A percentile compares a stretch with the other conserved stretches of the same genome.
These are phyloP conservation scores for Nicotiana undulata DNA, from an alignment of 257 asterid genomes.

Conservation along the genomic window DNA sequence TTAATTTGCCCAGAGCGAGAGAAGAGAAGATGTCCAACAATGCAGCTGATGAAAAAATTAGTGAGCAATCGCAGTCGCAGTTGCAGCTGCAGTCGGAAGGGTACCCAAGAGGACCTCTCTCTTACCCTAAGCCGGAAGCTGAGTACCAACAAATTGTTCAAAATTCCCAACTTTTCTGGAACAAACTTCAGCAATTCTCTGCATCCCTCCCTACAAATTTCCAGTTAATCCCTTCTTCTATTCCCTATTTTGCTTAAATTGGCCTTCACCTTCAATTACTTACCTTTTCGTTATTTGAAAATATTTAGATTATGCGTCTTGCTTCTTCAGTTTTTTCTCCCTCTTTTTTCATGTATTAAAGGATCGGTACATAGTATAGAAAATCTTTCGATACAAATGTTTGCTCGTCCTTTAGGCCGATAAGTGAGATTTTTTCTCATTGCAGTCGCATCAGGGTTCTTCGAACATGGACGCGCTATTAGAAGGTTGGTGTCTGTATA, in stretches of 20 bases:
- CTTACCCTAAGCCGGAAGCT: constrained; percentile 81
- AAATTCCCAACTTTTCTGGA: constrained; percentile 54
- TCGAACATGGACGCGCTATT: not conserved
- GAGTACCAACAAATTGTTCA: constrained; percentile 64
- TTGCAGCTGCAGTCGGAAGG: not conserved
- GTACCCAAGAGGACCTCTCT: not conserved
- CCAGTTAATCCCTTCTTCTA: constrained; percentile 24
- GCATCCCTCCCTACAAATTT: constrained; percentile 37
- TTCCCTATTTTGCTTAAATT: not conserved
- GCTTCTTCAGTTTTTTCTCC: not conserved
- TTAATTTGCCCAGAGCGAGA: not conserved
- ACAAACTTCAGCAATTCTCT: constrained; percentile 64
- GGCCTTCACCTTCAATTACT: not conserved
- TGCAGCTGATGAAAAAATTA: not conserved
- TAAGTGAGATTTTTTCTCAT: not conserved
- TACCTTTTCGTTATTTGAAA: not conserved
- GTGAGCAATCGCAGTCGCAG: not conserved
- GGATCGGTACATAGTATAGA: too few species aligned
- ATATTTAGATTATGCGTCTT: not conserved
- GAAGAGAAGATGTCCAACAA: not conserved
- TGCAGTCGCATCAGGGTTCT: not conserved
- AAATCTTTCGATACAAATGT: not conserved
- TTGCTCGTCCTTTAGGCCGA: not conserved
- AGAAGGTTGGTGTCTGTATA: not conserved
- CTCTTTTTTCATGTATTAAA: too few species aligned